Evolutionary conservation across 2,329 filamentous ascomycete species (phyloP).

Genomic region (Alternaria rosae): DNA sequence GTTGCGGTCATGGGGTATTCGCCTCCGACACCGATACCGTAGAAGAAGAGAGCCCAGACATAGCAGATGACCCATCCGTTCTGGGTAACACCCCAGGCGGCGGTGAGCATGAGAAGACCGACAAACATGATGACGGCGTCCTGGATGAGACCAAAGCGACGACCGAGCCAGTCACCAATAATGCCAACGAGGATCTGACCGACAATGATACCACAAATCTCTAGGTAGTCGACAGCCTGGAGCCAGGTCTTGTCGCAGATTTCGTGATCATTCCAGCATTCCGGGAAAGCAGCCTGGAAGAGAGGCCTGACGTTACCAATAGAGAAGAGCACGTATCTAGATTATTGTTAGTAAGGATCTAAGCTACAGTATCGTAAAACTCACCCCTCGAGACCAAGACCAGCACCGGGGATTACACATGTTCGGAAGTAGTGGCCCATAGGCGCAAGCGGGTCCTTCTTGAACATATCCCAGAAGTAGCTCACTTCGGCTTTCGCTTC

Average conservation of each 20-base stretch:
- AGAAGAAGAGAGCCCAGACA: slow-evolving; percentile 92
- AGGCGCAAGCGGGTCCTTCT: slow-evolving; percentile 83
- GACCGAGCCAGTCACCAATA: slow-evolving; percentile 81
- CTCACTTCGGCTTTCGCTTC: slow-evolving; percentile 74
- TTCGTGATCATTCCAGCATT: slow-evolving; percentile 73
- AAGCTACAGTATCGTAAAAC: neutral
- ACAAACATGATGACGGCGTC: slow-evolving; percentile 94
- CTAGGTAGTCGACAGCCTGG: slow-evolving; percentile 84
- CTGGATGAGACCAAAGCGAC: slow-evolving; percentile 94
- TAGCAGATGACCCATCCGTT: slow-evolving; percentile 99
- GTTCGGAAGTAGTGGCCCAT: slow-evolving; percentile 88
- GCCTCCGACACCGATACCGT: slow-evolving; percentile 76
- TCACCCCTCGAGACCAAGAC: slow-evolving; percentile 82
- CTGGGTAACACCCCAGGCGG: slow-evolving; percentile 84
- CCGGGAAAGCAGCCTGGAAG: slow-evolving; percentile 75
- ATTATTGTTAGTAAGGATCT: slow-evolving; percentile 2
- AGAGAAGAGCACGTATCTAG: slow-evolving; percentile 90
- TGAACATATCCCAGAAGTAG: slow-evolving; percentile 78
- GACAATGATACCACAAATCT: slow-evolving; percentile 93
- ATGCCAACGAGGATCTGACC: slow-evolving; percentile 86
- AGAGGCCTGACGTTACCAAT: slow-evolving; percentile 91
- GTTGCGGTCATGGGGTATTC: slow-evolving; percentile 98
- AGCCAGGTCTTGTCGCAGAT: slow-evolving; percentile 83
- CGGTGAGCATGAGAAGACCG: slow-evolving; percentile 89
- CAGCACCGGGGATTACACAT: slow-evolving; percentile 90